These are phyloP conservation scores for Cucumis sativus DNA, from an alignment of 306 rosid genomes.

Conservation along the genomic window DNA sequence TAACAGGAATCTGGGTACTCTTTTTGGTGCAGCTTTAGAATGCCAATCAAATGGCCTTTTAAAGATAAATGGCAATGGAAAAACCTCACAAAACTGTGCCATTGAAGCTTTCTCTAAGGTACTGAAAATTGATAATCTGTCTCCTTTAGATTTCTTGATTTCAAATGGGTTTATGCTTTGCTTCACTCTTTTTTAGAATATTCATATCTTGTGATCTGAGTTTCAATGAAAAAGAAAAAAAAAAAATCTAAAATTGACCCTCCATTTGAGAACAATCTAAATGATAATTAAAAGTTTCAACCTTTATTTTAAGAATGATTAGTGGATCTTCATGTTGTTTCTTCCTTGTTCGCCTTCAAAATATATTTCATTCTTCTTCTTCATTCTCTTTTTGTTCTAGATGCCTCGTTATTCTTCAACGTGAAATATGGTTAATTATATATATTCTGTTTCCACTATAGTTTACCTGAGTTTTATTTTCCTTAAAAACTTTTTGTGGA, in stretches of 20 bases:
- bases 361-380: not conserved
- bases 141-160: slow-evolving; percentile 41
- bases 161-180: slow-evolving; percentile 61
- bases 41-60: slow-evolving; percentile 5
- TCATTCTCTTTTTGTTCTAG: not conserved
- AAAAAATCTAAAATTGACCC: no score
- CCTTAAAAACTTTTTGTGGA: not conserved
- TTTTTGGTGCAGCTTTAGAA: not conserved
- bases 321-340: not conserved
- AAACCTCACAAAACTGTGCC: slow-evolving; percentile 36
- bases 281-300: not conserved
- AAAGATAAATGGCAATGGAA: slow-evolving; percentile 11
- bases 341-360: not conserved
- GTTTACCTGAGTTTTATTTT: no score
- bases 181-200: slow-evolving; percentile 37
- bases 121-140: slow-evolving; percentile 35
- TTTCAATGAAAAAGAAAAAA: not conserved
- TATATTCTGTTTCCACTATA: not conserved
- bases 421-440: not conserved
- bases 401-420: not conserved
- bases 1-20: not conserved
- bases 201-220: slow-evolving; percentile 68
- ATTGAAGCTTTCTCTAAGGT: slow-evolving; percentile 39
- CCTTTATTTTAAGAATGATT: not conserved
- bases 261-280: not conserved